Conservation (phyloP, 106 monocot species). For the Phalaenopsis aphrodite region DNA sequence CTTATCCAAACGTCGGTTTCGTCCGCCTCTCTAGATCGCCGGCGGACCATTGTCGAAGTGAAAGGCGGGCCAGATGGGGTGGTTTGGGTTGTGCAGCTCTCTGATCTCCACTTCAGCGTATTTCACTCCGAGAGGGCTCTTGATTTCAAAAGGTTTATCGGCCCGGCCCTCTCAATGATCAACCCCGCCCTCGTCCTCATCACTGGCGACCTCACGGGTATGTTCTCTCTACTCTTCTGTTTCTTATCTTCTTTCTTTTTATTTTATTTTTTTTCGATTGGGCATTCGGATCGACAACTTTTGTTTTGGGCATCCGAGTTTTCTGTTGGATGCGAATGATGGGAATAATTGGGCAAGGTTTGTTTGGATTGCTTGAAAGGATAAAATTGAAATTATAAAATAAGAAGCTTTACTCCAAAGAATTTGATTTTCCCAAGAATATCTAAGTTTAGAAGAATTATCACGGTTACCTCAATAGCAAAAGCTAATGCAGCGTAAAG, state of each 20-base stretch:
- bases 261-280: not conserved
- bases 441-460: not conserved
- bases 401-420: not conserved
- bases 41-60: slow-evolving; percentile 47
- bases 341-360: not conserved
- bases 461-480: not conserved
- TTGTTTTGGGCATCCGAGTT: not conserved
- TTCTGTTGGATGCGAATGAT: not conserved
- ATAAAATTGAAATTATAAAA: not conserved
- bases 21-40: not conserved
- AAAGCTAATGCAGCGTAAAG: not conserved
- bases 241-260: not conserved
- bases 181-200: slow-evolving; percentile 90
- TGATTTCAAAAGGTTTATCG: slow-evolving; percentile 59
- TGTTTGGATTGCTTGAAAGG: not conserved
- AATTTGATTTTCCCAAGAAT: not conserved
- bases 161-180: slow-evolving; percentile 72
- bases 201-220: slow-evolving; percentile 98
- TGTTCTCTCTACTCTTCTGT: not conserved
- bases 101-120: slow-evolving; percentile 97
- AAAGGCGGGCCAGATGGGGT: slow-evolving; percentile 52
- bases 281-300: not conserved
- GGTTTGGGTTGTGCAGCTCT: slow-evolving; percentile 88
- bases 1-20: not conserved
- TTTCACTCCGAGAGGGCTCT: slow-evolving; percentile 79